These are phyloP conservation scores for Apodospora peruviana DNA, from an alignment of 495 filamentous ascomycete species.

Conservation along the genomic window DNA sequence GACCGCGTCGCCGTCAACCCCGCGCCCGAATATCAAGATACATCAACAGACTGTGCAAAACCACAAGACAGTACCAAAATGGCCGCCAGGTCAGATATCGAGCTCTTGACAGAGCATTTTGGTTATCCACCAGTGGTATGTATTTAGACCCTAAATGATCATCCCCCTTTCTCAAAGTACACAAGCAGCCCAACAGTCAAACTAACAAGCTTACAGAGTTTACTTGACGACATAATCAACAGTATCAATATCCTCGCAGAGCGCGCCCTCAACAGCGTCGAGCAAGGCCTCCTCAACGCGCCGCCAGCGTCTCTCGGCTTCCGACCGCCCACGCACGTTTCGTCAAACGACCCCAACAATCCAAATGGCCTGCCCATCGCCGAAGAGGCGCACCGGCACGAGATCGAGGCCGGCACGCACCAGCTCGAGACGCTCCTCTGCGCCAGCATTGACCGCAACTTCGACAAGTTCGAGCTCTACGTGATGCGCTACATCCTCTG, in stretches of 20 bases:
- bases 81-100: slow-evolving; percentile 46
- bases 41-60: no score
- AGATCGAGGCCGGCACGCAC: slow-evolving; percentile 87
- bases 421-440: slow-evolving; percentile 94
- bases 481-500: slow-evolving; percentile 82
- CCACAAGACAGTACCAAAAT: slow-evolving; percentile 6
- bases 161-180: neutral
- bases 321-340: slow-evolving; percentile 26
- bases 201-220: slow-evolving; percentile 47
- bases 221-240: slow-evolving; percentile 98
- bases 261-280: slow-evolving; percentile 75
- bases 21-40: slow-evolving; percentile 1
- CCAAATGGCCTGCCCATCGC: slow-evolving; percentile 13
- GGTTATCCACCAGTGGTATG: slow-evolving; percentile 87
- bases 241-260: slow-evolving; percentile 85
- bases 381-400: slow-evolving; percentile 55
- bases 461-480: slow-evolving; percentile 95
- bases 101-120: slow-evolving; percentile 92
- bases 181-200: slow-evolving; percentile 3
- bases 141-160: slow-evolving; percentile 5
- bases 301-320: slow-evolving; percentile 76
- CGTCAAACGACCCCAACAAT: slow-evolving; percentile 29
- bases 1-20: neutral
- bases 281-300: slow-evolving; percentile 67
- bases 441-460: slow-evolving; percentile 88